Conservation (phyloP, 768 basidiomycete species). For the Rhodotorula sphaerocarpa region DNA sequence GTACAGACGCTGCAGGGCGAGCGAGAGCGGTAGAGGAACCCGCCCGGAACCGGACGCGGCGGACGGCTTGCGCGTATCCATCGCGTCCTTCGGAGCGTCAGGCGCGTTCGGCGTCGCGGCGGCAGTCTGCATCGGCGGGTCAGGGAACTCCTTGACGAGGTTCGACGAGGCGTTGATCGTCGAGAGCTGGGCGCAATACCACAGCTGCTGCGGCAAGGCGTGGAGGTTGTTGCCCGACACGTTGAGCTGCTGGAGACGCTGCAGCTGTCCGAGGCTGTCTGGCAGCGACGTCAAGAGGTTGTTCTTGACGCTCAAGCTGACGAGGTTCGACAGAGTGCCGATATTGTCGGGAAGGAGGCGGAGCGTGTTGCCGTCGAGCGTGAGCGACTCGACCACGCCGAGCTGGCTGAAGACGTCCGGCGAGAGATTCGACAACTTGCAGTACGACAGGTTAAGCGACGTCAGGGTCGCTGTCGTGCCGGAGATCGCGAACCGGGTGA, state of each 20-base stretch:
- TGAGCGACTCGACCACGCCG: constrained; percentile 60
- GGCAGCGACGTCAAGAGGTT: constrained; percentile 76
- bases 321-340: constrained; percentile 62
- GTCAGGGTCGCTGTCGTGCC: constrained; percentile 53
- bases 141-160: constrained; percentile 62
- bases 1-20: constrained; percentile 67
- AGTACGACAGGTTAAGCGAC: constrained; percentile 72
- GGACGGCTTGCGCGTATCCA: constrained; percentile 49
- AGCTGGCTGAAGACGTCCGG: constrained; percentile 63
- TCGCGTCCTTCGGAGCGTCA: constrained; percentile 21
- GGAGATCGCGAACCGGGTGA: constrained; percentile 64
- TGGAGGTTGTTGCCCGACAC: constrained; percentile 84
- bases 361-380: constrained; percentile 79
- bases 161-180: constrained; percentile 84
- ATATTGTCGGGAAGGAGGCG: constrained; percentile 74
- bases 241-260: constrained; percentile 66
- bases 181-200: constrained; percentile 68
- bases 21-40: constrained; percentile 55
- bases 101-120: not conserved
- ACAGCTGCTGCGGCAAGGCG: constrained; percentile 65
- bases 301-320: constrained; percentile 76
- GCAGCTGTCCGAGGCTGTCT: constrained; percentile 62
- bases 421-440: constrained; percentile 76
- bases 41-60: constrained; percentile 22
- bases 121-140: constrained; percentile 45